Evolutionary conservation across 495 filamentous ascomycete genomes (phyloP).

Genomic region (Sordaria brevicollis): DNA sequence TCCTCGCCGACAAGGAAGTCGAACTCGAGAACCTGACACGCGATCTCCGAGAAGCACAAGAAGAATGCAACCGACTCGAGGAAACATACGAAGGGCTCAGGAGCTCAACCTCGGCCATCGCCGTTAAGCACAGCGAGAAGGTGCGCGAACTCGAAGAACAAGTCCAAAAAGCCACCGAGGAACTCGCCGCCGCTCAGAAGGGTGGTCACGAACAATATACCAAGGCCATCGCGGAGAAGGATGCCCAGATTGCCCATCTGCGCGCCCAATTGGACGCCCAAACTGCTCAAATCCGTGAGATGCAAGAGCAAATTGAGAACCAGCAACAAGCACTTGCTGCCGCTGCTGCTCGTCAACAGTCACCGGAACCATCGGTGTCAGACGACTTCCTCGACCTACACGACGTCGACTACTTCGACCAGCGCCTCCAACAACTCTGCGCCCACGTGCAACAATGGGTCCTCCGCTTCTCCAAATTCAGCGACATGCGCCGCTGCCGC

Average conservation of each 20-base stretch:
- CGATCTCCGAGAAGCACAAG: constrained; percentile 66
- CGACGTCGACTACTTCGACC: constrained; percentile 91
- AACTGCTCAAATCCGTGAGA: constrained; percentile 63
- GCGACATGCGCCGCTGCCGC: constrained; percentile 75
- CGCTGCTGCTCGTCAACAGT: constrained; percentile 37
- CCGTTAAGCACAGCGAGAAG: constrained; percentile 54
- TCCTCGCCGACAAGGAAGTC: constrained; percentile 55
- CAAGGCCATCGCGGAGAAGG: constrained; percentile 63
- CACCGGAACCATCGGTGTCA: constrained; percentile 22
- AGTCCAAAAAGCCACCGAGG: constrained; percentile 40
- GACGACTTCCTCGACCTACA: constrained; percentile 68
- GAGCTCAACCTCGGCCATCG: constrained; percentile 61
- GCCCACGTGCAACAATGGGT: constrained; percentile 95
- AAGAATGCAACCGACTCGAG: constrained; percentile 64
- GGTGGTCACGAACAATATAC: constrained; percentile 48
- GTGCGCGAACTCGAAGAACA: constrained; percentile 54
- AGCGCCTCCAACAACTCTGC: constrained; percentile 86
- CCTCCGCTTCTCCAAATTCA: constrained; percentile 90
- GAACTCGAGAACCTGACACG: constrained; percentile 73
- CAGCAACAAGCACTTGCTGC: constrained; percentile 15
- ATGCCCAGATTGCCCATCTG: constrained; percentile 67
- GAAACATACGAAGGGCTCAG: constrained; percentile 75
- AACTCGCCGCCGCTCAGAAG: constrained; percentile 53
- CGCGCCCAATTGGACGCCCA: constrained; percentile 67
- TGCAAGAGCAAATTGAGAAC: constrained; percentile 70